A percentile compares a stretch with the other conserved stretches of the same genome.
Evolutionary conservation across 2,329 filamentous ascomycete genomes (phyloP).

Genomic region (Aureobasidium sp.): DNA sequence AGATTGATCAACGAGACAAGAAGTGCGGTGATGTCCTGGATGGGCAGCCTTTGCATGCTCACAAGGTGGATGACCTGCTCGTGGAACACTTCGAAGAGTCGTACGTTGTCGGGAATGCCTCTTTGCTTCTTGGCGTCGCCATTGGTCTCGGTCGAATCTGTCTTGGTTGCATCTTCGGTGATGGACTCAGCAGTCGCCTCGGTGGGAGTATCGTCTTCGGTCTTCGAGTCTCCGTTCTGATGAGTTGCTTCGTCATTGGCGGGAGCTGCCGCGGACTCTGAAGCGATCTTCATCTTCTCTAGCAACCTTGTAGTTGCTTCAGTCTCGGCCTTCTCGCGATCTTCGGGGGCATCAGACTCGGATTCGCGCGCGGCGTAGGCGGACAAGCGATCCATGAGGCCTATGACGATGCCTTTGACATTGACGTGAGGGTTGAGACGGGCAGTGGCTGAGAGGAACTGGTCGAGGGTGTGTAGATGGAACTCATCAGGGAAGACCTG

Average conservation of each 20-base stretch:
- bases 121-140: conserved; percentile 40
- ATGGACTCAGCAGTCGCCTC: conserved; percentile 24
- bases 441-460: conserved; percentile 88
- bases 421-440: conserved; percentile 94
- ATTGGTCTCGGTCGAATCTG: conserved; percentile 31
- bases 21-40: conserved; percentile 90
- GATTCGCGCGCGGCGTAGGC: conserved; percentile 90
- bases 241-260: conserved; percentile 24
- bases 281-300: conserved; percentile 66
- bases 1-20: conserved; percentile 91
- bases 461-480: conserved; percentile 91
- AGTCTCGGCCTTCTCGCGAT: conserved; percentile 71
- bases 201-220: conserved; percentile 24
- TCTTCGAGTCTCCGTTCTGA: conserved; percentile 21
- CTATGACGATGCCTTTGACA: conserved; percentile 95
- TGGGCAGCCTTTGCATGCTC: conserved; percentile 80
- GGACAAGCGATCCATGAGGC: conserved; percentile 91
- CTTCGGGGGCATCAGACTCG: conserved; percentile 60
- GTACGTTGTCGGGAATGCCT: conserved; percentile 68
- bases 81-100: conserved; percentile 95
- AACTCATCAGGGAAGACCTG: conserved; percentile 99
- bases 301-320: conserved; percentile 73
- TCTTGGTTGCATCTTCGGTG: conserved; percentile 24
- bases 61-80: conserved; percentile 91
- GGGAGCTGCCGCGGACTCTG: conserved; percentile 39